Conservation (phyloP, 2,329 filamentous ascomycete genomes). For the Penicillium psychrosexuale region DNA sequence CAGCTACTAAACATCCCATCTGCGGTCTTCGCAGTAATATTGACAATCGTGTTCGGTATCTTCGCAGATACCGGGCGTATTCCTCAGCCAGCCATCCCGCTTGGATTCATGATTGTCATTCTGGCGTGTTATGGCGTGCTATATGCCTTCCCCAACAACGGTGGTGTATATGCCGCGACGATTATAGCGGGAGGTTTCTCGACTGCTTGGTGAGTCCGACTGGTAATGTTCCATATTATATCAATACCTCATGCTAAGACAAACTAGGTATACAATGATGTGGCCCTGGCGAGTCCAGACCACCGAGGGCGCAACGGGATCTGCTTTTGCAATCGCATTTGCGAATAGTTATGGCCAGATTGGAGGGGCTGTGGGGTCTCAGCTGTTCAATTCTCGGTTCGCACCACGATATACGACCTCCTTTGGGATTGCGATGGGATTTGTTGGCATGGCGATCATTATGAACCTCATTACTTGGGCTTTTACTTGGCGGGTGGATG, state of each 20-base stretch:
- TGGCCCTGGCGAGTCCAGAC: neutral
- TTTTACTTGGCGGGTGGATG: neutral
- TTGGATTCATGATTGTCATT: neutral
- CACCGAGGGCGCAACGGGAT: neutral
- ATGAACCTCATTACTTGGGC: neutral
- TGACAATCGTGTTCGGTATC: neutral
- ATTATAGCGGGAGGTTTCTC: neutral
- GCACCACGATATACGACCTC: neutral
- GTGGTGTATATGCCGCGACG: neutral
- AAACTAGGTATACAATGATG: neutral
- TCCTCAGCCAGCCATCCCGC: neutral
- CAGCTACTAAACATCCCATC: neutral
- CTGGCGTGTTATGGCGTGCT: neutral
- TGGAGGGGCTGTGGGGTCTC: neutral
- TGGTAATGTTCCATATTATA: rapidly evolving
- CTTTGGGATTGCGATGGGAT: neutral
- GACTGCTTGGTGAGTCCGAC: neutral
- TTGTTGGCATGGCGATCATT: neutral
- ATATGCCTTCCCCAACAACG: neutral
- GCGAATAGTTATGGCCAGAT: neutral
- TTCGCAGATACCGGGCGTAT: neutral
- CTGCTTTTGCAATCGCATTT: neutral
- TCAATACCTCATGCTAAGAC: neutral
- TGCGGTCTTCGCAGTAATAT: neutral
- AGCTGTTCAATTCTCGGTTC: neutral